These are phyloP conservation scores for Sporothrix variecibatus DNA, from an alignment of 2,329 filamentous ascomycete genomes.

Conservation along the genomic window DNA sequence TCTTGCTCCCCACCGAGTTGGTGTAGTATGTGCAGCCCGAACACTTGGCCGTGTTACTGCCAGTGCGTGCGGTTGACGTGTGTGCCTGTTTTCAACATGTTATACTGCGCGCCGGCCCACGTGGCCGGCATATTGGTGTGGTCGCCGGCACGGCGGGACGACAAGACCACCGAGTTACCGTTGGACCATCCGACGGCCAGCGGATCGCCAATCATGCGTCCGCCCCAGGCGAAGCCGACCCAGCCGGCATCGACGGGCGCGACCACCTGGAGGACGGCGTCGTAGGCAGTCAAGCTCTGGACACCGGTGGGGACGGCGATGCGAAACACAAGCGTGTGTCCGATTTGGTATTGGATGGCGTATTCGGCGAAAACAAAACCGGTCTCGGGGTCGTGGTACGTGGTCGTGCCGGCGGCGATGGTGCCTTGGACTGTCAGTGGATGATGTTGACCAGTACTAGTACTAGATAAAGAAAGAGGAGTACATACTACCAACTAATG, in stretches of 20 bases:
- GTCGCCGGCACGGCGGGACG: conserved; percentile 24
- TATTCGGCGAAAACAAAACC: conserved; percentile 32
- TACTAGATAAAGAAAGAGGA: no score
- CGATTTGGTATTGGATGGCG: conserved; percentile 22
- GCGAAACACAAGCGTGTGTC: conserved; percentile 26
- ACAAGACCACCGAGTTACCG: conserved; percentile 25
- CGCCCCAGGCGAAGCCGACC: conserved; percentile 33
- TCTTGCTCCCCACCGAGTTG: conserved; percentile 28
- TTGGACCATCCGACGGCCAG: conserved; percentile 31
- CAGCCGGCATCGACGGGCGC: conserved; percentile 31
- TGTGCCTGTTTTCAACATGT: conserved; percentile 41
- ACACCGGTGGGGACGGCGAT: conserved; percentile 28
- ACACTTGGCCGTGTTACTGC: conserved; percentile 45
- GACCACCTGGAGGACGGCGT: conserved; percentile 33
- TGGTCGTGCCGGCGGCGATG: conserved; percentile 15
- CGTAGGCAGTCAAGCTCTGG: conserved; percentile 30
- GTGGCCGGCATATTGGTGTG: conserved; percentile 30
- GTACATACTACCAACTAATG: conserved; percentile 3
- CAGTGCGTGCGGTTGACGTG: conserved; percentile 45
- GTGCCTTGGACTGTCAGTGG: neutral
- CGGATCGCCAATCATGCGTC: conserved; percentile 31
- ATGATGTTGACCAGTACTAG: no score
- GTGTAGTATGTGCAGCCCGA: conserved; percentile 42
- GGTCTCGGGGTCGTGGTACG: conserved; percentile 36
- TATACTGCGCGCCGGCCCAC: conserved; percentile 37